These are phyloP conservation scores for Penicillium sp. DNA, from an alignment of 2,329 filamentous ascomycete genomes.

Conservation along the genomic window DNA sequence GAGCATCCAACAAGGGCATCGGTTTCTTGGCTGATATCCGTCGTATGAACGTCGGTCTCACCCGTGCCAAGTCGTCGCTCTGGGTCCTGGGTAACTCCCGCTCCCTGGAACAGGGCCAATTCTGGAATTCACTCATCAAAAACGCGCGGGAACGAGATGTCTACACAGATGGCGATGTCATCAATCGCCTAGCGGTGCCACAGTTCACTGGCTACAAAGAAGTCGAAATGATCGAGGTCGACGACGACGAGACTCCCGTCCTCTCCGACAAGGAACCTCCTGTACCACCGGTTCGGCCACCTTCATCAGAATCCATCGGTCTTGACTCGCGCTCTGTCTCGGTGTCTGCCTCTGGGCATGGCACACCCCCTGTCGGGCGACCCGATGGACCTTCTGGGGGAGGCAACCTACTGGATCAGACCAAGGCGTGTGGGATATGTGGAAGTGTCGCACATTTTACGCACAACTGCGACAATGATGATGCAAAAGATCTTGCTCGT, in stretches of 20 bases:
- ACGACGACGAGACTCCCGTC: constrained; percentile 11
- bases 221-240: constrained; percentile 43
- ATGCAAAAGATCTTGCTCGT: constrained; percentile 37
- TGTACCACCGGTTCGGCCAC: constrained; percentile 29
- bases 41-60: constrained; percentile 98
- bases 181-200: constrained; percentile 52
- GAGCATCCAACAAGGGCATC: constrained; percentile 86
- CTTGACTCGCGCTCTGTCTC: constrained; percentile 19
- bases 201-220: constrained; percentile 47
- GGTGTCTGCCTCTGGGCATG: constrained; percentile 26
- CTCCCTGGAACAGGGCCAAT: constrained; percentile 80
- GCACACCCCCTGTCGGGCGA: constrained; percentile 23
- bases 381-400: constrained; percentile 45
- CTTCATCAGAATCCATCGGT: constrained; percentile 29
- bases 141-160: constrained; percentile 71
- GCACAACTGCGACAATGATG: constrained; percentile 45
- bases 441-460: constrained; percentile 46
- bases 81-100: constrained; percentile 94
- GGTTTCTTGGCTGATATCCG: constrained; percentile 98
- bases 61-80: constrained; percentile 90
- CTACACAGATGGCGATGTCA: constrained; percentile 68
- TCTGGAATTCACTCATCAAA: constrained; percentile 81
- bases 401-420: constrained; percentile 42
- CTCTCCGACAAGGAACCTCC: constrained; percentile 20
- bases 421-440: constrained; percentile 43